Evolutionary conservation across 2,329 filamentous ascomycete genomes (phyloP).

Genomic region (Colletotrichum tofieldiae): DNA sequence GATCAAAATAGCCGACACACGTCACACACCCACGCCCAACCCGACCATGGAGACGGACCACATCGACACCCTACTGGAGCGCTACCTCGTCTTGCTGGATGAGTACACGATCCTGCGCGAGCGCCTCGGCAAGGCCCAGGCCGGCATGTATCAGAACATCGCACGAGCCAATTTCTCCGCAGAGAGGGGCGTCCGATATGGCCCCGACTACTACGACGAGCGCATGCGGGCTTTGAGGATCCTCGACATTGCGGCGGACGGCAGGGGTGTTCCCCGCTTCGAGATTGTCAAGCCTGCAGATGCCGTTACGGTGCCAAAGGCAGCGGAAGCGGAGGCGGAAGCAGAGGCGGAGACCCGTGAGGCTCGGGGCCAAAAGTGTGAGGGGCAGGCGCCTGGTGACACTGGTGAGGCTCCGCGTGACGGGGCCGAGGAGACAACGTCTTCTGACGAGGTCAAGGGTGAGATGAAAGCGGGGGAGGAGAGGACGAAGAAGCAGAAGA

Average conservation of each 20-base stretch:
- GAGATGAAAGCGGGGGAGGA: slow-evolving; percentile 31
- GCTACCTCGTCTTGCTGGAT: slow-evolving; percentile 77
- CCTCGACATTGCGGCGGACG: slow-evolving; percentile 52
- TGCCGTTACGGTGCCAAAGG: slow-evolving; percentile 22
- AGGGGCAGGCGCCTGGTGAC: slow-evolving; percentile 8
- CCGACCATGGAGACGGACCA: slow-evolving; percentile 47
- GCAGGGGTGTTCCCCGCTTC: slow-evolving; percentile 45
- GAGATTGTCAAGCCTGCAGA: slow-evolving; percentile 42
- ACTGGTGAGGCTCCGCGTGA: slow-evolving; percentile 14
- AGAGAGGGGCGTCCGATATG: slow-evolving; percentile 75
- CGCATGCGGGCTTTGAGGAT: slow-evolving; percentile 76
- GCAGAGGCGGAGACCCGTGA: slow-evolving; percentile 1
- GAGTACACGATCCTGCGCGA: slow-evolving; percentile 75
- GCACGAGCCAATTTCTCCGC: slow-evolving; percentile 84
- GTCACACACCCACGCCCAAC: not conserved
- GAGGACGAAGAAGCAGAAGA: slow-evolving; percentile 31
- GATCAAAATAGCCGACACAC: not conserved
- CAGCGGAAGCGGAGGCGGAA: not conserved
- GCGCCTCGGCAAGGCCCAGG: slow-evolving; percentile 68
- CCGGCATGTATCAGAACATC: slow-evolving; percentile 71
- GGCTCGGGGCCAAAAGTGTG: slow-evolving; percentile 31
- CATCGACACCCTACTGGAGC: slow-evolving; percentile 76
- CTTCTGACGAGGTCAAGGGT: slow-evolving; percentile 29
- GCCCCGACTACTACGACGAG: slow-evolving; percentile 80
- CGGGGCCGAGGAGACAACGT: slow-evolving; percentile 8